Evolutionary conservation across 1,284 basidiomycete genomes (phyloP).

Genomic region (Mycosarcoma maydis): DNA sequence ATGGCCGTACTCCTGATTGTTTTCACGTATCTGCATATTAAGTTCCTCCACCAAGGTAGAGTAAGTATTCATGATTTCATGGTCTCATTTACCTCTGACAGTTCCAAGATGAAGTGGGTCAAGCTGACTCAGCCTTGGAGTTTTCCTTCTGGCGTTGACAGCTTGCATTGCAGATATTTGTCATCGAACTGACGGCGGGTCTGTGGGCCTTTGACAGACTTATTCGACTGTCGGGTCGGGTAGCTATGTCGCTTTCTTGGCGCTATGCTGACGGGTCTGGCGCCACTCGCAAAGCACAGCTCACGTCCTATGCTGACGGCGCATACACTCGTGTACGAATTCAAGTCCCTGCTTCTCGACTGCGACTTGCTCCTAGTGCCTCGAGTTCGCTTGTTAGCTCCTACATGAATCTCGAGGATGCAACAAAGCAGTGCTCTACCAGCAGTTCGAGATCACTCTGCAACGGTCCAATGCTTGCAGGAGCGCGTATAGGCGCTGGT

Average conservation of each 20-base stretch:
- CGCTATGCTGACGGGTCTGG: constrained; percentile 19
- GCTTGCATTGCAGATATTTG: constrained; percentile 23
- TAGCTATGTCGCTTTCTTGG: constrained; percentile 20
- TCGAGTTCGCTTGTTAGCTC: not conserved
- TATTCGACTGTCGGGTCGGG: constrained; percentile 15
- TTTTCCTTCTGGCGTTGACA: not conserved
- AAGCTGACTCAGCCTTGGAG: not conserved
- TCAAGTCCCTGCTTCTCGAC: constrained; percentile 18
- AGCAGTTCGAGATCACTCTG: not conserved
- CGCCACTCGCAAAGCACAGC: constrained; percentile 16
- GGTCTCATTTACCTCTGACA: not conserved
- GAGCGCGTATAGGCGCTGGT: constrained; percentile 34
- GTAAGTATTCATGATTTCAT: constrained; percentile 8
- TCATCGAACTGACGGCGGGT: constrained; percentile 23
- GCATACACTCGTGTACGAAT: constrained; percentile 25
- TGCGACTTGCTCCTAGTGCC: constrained; percentile 3
- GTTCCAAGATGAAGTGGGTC: too few species aligned
- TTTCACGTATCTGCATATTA: constrained; percentile 64
- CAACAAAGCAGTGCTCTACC: not conserved
- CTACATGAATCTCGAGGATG: not conserved
- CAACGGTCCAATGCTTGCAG: too few species aligned
- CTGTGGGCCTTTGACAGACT: constrained; percentile 41
- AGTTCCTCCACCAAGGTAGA: constrained; percentile 34
- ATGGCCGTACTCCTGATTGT: too few species aligned
- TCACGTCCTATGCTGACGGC: constrained; percentile 6